phyloP scores from a whole-genome alignment of 2,329 filamentous ascomycete species.

The Didymella lethalis region DNA sequence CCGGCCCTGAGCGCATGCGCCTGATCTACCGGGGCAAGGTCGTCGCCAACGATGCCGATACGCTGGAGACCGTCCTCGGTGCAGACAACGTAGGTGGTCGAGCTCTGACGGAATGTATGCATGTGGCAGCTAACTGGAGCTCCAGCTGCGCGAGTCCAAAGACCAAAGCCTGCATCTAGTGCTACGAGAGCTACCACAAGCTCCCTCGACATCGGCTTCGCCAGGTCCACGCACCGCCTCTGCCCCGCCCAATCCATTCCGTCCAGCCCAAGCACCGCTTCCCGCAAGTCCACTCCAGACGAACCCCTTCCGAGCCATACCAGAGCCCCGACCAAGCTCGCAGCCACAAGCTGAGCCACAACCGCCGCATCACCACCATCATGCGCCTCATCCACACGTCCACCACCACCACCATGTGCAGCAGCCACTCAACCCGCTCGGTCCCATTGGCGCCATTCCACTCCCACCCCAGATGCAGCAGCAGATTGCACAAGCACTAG shows the following conservation, averaged over 20 bases:
- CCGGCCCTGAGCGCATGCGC: slow-evolving; percentile 57
- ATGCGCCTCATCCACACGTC: slow-evolving; percentile 20
- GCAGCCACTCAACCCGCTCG: slow-evolving; percentile 28
- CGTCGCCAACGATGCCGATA: slow-evolving; percentile 59
- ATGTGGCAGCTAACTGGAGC: slow-evolving; percentile 23
- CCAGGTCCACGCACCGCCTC: slow-evolving; percentile 41
- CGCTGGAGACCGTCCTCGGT: slow-evolving; percentile 60
- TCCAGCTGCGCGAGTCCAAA: slow-evolving; percentile 46
- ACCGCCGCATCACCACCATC: slow-evolving; percentile 26
- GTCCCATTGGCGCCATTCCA: slow-evolving; percentile 23
- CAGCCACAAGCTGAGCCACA: slow-evolving; percentile 29
- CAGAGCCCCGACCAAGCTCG: slow-evolving; percentile 38
- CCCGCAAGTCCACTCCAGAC: slow-evolving; percentile 34
- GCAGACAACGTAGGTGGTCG: slow-evolving; percentile 56
- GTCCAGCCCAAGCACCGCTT: slow-evolving; percentile 26
- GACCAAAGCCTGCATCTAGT: slow-evolving; percentile 52
- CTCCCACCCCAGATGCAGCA: slow-evolving; percentile 37
- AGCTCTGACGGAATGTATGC: background rate
- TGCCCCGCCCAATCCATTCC: slow-evolving; percentile 52
- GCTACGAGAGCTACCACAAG: slow-evolving; percentile 44
- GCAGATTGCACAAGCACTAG: slow-evolving; percentile 36
- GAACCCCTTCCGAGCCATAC: slow-evolving; percentile 43
- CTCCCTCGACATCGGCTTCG: slow-evolving; percentile 19
- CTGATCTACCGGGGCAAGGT: slow-evolving; percentile 66
- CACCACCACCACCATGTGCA: slow-evolving; percentile 31